Evolutionary conservation across 768 basidiomycete species (phyloP).

Genomic region (Tricholomella constricta): DNA sequence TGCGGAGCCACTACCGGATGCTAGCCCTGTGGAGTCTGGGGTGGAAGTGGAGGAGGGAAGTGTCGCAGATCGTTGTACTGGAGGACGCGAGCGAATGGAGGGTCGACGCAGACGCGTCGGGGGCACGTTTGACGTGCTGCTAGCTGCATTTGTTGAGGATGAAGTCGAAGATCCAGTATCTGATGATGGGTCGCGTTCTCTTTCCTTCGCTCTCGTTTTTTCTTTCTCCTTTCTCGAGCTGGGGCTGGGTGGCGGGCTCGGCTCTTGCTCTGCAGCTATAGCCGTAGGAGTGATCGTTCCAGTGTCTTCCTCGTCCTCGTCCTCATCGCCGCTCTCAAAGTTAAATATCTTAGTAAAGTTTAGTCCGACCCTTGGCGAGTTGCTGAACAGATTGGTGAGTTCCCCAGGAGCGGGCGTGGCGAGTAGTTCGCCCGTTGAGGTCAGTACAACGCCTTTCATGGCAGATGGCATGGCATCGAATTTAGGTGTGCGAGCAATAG

Average conservation of each 20-base stretch:
- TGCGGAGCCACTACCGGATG: constrained; percentile 17
- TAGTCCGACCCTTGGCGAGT: constrained; percentile 69
- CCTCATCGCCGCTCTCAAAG: constrained; percentile 50
- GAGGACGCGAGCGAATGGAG: constrained; percentile 50
- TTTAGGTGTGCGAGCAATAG: constrained; percentile 42
- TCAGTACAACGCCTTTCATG: constrained; percentile 80
- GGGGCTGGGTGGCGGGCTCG: constrained; percentile 48
- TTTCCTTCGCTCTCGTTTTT: no score
- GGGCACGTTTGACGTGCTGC: constrained; percentile 21
- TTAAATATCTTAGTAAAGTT: constrained; percentile 83
- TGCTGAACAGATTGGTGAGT: constrained; percentile 65
- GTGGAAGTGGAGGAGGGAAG: constrained; percentile 33
- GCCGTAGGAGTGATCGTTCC: constrained; percentile 16
- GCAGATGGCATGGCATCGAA: constrained; percentile 48
- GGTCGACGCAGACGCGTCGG: constrained; percentile 57
- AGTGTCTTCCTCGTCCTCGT: constrained; percentile 24
- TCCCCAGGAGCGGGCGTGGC: constrained; percentile 76
- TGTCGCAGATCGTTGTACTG: constrained; percentile 17
- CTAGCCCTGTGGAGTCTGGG: constrained; percentile 40
- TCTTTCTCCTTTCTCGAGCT: constrained; percentile 47
- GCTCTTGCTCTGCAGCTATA: constrained; percentile 26
- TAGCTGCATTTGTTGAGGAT: constrained; percentile 13
- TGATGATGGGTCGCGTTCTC: constrained; percentile 14
- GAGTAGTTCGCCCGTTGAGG: constrained; percentile 73
- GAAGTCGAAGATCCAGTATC: constrained; percentile 26